phyloP scores from a whole-genome alignment of 2,329 filamentous ascomycete species.

The Aspergillus transmontanensis region DNA sequence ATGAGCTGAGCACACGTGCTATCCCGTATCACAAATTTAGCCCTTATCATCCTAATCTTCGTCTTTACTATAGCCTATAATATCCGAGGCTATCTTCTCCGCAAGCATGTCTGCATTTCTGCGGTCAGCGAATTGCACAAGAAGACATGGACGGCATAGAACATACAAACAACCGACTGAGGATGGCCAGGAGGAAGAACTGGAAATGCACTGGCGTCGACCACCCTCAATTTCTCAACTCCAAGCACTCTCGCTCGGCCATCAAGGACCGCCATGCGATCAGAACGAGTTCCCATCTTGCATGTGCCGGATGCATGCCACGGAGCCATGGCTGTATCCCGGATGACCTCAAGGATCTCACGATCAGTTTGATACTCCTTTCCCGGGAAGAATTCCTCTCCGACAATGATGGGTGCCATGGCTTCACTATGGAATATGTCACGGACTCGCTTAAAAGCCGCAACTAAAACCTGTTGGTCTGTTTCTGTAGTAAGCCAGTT shows the following conservation, averaged over 20 bases:
- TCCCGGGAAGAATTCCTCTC: conserved; percentile 44
- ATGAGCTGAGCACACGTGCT: background rate
- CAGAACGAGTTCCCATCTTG: conserved; percentile 32
- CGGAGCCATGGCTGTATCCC: conserved; percentile 31
- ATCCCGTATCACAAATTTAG: background rate
- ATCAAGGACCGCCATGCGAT: conserved; percentile 38
- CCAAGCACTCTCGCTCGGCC: conserved; percentile 34
- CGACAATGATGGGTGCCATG: conserved; percentile 34
- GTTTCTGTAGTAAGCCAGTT: conserved; percentile 49
- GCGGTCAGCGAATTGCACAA: conserved; percentile 8
- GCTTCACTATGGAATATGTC: conserved; percentile 35
- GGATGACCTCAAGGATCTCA: conserved; percentile 44
- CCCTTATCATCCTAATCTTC: background rate
- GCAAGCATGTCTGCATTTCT: conserved; percentile 41
- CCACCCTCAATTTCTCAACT: conserved; percentile 35
- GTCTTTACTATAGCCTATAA: conserved; percentile 10
- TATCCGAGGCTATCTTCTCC: conserved; percentile 45
- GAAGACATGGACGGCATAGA: background rate
- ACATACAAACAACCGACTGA: conserved; percentile 43
- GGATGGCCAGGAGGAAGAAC: conserved; percentile 46
- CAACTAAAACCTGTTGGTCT: conserved; percentile 50
- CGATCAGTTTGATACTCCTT: conserved; percentile 42
- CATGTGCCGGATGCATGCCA: conserved; percentile 36
- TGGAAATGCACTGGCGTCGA: conserved; percentile 42
- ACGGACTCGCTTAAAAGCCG: conserved; percentile 47